Conservation (phyloP, 441 rosid species). For the Erodium moschatum region DNA sequence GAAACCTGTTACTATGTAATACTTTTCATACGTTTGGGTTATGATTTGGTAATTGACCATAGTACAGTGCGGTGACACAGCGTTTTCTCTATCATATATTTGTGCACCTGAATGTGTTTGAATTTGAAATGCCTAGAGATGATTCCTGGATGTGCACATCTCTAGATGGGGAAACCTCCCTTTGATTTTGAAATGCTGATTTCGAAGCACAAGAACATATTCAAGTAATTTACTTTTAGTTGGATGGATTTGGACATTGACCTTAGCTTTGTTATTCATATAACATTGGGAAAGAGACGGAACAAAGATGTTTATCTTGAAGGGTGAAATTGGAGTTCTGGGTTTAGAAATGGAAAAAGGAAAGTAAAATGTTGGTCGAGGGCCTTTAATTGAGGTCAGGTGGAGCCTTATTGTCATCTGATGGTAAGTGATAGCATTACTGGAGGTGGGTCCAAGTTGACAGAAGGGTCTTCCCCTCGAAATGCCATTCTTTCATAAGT, state of each 20-base stretch:
- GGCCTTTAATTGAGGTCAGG: background rate
- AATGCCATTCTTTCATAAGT: background rate
- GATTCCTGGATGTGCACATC: background rate
- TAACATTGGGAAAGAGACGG: background rate
- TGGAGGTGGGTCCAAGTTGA: background rate
- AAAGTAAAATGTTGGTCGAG: background rate
- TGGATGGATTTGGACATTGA: background rate
- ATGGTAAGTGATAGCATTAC: background rate
- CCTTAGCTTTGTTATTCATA: background rate
- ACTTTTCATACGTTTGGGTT: no score
- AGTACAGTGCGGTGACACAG: no score
- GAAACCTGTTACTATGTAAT: no score
- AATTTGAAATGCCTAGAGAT: background rate
- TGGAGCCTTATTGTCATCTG: background rate
- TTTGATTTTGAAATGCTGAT: background rate
- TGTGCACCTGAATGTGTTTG: background rate
- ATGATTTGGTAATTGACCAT: no score
- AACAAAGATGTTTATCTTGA: background rate
- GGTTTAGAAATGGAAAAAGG: background rate
- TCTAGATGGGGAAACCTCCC: background rate
- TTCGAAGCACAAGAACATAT: background rate
- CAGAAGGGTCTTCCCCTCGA: background rate
- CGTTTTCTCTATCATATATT: background rate
- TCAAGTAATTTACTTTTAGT: background rate
- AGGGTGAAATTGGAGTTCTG: slow-evolving; percentile 1